Evolutionary conservation across 2,329 filamentous ascomycete genomes (phyloP), one percentile per base, ranked within the genome.

Genomic region (Fonsecaea monophora): DNA sequence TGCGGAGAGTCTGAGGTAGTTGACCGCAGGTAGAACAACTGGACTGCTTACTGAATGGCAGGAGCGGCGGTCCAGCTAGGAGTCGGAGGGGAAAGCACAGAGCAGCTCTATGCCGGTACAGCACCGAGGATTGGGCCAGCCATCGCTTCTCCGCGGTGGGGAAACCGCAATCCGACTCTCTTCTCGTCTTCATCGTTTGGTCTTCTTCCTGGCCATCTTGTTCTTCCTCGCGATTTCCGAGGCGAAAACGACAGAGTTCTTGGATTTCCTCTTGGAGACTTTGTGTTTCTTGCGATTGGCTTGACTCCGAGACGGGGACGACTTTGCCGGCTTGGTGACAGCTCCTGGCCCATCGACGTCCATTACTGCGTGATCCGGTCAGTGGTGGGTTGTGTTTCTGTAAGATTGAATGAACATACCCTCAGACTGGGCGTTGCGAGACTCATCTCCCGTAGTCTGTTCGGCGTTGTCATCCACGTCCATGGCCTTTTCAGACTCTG

Each of bases 391-490:
- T 35, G 3, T 10, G n/a, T 37, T 42, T 53, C 35, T 2, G n/a
- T 42, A 40, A 4, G 32, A 6, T 2, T 25, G 10, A 38, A 25
- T 3, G 18, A 30, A 15, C 37, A 35, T 58, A 63, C 58, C 62
- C 60, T 67, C 66, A 9, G 37, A 42, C 40, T 50, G 53, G 21
- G 50, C 54, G 60, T 82, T 80, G 77, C 86, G 84, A 64, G 81
- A 82, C 71, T 74, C 75, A 35, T 80, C 82, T 60, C 79, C 78
- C 64, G 80, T 75, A 67, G 81, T 76, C 71, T 75, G 67, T 54
- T 66, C 75, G 56, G 73, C 72, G 34, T 72, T 77, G 58, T 82
- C 81, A 50, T 84, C 81, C 73, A 84, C 82, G 53, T 82, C 78
- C 63, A 79, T 78, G 21, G 48, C 45, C 53, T 70, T 71, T 25